These are phyloP conservation scores for Tylopilus balloui DNA, from an alignment of 768 basidiomycete genomes.

Conservation along the genomic window DNA sequence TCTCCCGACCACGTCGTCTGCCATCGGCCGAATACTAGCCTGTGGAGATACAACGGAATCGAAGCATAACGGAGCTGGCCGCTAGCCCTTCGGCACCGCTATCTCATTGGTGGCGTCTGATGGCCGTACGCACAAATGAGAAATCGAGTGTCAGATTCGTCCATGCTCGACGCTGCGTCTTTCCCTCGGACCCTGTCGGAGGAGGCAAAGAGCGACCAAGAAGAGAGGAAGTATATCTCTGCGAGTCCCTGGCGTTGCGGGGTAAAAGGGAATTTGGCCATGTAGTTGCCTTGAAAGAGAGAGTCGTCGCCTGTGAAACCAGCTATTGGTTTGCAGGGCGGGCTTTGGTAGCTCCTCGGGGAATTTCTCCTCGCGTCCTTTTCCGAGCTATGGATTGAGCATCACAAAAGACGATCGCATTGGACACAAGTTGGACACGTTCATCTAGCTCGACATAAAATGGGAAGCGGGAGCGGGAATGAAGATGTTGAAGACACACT, in stretches of 20 bases:
- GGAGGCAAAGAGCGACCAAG: constrained; percentile 25
- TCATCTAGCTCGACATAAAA: constrained; percentile 7
- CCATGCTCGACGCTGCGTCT: not conserved
- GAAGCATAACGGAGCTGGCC: not conserved
- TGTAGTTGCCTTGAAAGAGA: not conserved
- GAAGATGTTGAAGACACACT: not conserved
- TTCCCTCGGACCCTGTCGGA: not conserved
- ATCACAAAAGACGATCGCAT: not conserved
- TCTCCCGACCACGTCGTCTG: too few species aligned
- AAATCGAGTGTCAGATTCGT: not conserved
- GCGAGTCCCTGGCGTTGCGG: constrained; percentile 48
- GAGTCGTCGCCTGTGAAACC: not conserved
- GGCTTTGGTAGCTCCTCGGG: not conserved
- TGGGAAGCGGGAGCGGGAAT: not conserved
- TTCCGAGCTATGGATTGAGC: not conserved
- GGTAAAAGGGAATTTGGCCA: not conserved
- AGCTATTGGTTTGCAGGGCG: not conserved
- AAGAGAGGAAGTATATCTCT: constrained; percentile 87
- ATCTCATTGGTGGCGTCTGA: too few species aligned
- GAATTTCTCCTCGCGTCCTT: not conserved
- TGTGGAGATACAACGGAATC: not conserved
- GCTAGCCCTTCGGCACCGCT: too few species aligned
- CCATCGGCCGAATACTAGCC: too few species aligned
- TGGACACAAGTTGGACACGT: not conserved
- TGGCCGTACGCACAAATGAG: too few species aligned